Percentiles rank a stretch among this genome's conserved stretches.
Conservation (phyloP, 108 stramenopile species). For the Cyclotella choctawhatcheeana region DNA sequence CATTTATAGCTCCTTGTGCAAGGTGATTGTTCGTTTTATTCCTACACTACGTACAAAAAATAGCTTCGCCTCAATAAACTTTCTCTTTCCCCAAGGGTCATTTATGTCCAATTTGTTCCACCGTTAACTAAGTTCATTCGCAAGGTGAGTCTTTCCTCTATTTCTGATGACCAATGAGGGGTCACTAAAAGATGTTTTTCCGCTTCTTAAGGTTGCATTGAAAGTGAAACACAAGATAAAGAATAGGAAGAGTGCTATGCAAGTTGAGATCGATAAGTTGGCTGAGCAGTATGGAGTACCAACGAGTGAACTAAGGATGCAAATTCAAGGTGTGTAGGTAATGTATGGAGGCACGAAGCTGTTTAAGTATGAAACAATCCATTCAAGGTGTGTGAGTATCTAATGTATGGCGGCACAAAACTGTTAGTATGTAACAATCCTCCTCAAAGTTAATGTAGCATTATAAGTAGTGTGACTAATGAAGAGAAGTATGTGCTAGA, state of each 20-base stretch:
- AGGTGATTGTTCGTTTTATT: constrained; percentile 4
- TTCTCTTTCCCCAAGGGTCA: constrained; percentile 7
- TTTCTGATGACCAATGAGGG: too few species aligned
- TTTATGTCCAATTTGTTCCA: constrained; percentile 25
- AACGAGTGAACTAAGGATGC: constrained; percentile 6
- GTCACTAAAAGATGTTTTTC: too few species aligned
- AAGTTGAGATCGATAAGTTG: constrained; percentile 30
- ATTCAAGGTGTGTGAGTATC: too few species aligned
- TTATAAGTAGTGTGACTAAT: too few species aligned
- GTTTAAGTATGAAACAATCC: too few species aligned
- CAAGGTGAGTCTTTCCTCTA: too few species aligned
- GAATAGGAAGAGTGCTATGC: constrained; percentile 28
- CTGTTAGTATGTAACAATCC: too few species aligned
- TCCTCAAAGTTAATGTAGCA: too few species aligned
- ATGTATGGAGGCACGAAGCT: too few species aligned
- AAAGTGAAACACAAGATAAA: constrained; percentile 18
- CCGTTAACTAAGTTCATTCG: constrained; percentile 3
- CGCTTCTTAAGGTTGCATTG: too few species aligned
- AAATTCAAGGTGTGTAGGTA: background rate
- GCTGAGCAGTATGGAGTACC: constrained; percentile 26
- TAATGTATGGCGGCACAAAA: too few species aligned
- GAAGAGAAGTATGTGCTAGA: too few species aligned
- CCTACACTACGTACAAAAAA: background rate
- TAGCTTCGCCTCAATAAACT: background rate
- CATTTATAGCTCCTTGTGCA: constrained; percentile 35